Evolutionary conservation across 352 stramenopile genomes (phyloP), one percentile per base, ranked within the genome.

Genomic region (Pythium volutum): DNA sequence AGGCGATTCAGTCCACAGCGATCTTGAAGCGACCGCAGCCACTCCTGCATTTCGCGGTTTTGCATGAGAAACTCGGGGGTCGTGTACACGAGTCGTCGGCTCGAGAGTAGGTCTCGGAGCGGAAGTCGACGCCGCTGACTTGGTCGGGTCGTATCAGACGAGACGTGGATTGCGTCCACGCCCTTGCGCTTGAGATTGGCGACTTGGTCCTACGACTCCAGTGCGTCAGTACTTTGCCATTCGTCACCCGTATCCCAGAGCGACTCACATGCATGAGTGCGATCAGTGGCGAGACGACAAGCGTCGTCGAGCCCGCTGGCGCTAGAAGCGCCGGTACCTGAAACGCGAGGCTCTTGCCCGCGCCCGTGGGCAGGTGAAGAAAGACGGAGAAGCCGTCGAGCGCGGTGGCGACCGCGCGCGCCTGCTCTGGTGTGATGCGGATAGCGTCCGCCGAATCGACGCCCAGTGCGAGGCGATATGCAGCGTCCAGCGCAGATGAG

Each of bases 271-370:
- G 72, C 61, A 94, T 88, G 47, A 94, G 64, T 8, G 85, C 82
- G 26, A 91, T 73, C 2, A 94, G 72, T 16, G 85, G 85, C 42
- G 81, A 90, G 6, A 93, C 72, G 2, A 94, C 79, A 52, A 94
- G 66, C 3, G 85, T 94, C 1, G 62, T 74, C 51, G 71, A 56
- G 9, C 60, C 45, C 23, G 57, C 20, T 25, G 73, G 27, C n/a
- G 75, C 55, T 0, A 86, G 42, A 29, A 94, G 66, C 50, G 85
- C 81, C 2, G 85, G 83, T 3, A 80, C 66, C 50, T 94, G 85
- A 64, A 91, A 94, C 49, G 80, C 81, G 57, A 92, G 70, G 58
- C 77, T 91, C 73, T 94, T 94, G 67, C 85, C 85, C 0, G 83
- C 81, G 16, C 85, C 85, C 0, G 81, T 94, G 27, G 80, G 82